Evolutionary conservation across 2,329 filamentous ascomycete genomes (phyloP).

Genomic region (Xylariaceae sp.): DNA sequence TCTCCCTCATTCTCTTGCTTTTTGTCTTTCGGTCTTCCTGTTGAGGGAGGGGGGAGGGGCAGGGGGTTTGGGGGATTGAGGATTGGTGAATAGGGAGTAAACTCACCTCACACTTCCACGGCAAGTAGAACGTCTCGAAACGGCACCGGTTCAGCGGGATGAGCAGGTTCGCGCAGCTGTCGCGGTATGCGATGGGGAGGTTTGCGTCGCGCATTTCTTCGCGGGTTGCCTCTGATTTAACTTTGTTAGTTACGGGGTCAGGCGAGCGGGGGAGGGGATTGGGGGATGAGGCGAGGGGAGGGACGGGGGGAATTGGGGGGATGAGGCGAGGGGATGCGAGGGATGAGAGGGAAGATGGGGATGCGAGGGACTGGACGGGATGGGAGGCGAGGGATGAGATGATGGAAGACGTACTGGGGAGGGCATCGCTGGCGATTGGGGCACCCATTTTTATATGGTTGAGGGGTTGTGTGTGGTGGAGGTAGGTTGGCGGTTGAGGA

Average conservation of each 20-base stretch:
- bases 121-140: conserved; percentile 83
- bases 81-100: conserved; percentile 11
- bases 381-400: neutral
- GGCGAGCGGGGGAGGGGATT: too few relatives aligned
- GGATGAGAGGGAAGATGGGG: too few relatives aligned
- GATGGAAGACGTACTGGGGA: neutral
- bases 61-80: neutral
- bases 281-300: too few relatives aligned
- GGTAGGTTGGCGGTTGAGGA: neutral
- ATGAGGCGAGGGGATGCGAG: too few relatives aligned
- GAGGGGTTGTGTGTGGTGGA: neutral
- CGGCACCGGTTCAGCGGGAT: conserved; percentile 96
- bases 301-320: too few relatives aligned
- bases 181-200: conserved; percentile 84
- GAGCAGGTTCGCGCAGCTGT: conserved; percentile 89
- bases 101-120: conserved; percentile 94
- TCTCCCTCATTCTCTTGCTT: too few relatives aligned
- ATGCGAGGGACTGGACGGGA: too few relatives aligned
- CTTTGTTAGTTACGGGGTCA: too few relatives aligned
- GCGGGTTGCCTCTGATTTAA: conserved; percentile 74
- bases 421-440: neutral
- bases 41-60: too few relatives aligned
- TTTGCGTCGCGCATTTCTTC: conserved; percentile 91
- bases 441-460: neutral
- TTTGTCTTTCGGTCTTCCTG: too few relatives aligned